Evolutionary conservation across 306 rosid species (phyloP), one percentile per base, ranked within the genome.

Genomic region (Lathyrus sativus): DNA sequence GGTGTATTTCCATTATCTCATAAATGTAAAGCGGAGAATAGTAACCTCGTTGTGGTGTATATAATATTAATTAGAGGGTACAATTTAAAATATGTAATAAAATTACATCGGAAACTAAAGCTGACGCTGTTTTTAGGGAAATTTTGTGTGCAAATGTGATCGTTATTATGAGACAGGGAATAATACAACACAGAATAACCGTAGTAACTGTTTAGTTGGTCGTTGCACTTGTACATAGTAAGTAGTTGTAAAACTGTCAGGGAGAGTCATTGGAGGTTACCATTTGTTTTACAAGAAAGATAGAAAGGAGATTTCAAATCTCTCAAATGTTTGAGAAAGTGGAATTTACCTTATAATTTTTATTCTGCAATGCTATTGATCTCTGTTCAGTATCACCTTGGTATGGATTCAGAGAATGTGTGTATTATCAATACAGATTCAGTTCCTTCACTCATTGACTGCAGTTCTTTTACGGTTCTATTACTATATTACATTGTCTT

Each of bases 141-240:
- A 7, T 35, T 33, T 33, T 35, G 39, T 35, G 39, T 35, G 39
- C 39, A 35, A 35, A 35, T 35, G 39, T 35, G 39, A 35, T 35
- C 0, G 39, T 35, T 35, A n/a, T 46, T 48, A 6, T n/a, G 15
- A 45, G 7, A 4, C 15, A 13, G 7, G 14, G 50, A 13, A 13
- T 12, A 71, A 44, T 44, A 44, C 10, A 58, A 19, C 44, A 60
- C 14, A 71, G 29, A 61, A 61, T 48, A 60, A 14, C 26, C 6
- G 55, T 14, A 61, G 62, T 38, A 22, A 14, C 60, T 29, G 15
- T 33, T 61, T 62, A 60, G 53, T 48, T 37, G 41, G 59, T 61
- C 13, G n/a, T 2, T 50, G 55, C 53, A 39, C 50, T 3, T 50
- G 63, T 51, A 51, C 39, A 24, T 12, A 53, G 42, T 57, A 24